These are phyloP conservation scores for Trichoderma hamatum DNA, from an alignment of 2,329 filamentous ascomycete species.

Conservation along the genomic window DNA sequence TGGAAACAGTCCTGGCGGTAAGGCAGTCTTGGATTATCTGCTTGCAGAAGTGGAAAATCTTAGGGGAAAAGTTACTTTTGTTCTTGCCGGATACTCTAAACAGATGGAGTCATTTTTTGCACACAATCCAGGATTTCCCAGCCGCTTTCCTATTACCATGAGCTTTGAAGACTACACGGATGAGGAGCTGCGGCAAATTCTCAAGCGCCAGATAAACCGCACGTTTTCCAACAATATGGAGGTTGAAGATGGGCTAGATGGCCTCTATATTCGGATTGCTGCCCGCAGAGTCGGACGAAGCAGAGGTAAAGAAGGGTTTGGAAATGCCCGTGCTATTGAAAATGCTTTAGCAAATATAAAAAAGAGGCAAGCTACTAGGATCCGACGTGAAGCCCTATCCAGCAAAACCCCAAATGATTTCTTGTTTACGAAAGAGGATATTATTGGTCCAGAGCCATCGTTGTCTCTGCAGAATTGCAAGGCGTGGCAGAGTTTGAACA, in stretches of 20 bases:
- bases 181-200: conserved; percentile 63
- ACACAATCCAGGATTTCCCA: conserved; percentile 72
- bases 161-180: conserved; percentile 72
- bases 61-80: conserved; percentile 68
- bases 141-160: conserved; percentile 67
- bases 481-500: conserved; percentile 61
- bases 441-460: conserved; percentile 70
- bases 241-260: conserved; percentile 59
- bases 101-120: conserved; percentile 78
- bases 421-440: conserved; percentile 64
- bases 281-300: conserved; percentile 62
- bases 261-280: conserved; percentile 67
- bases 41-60: conserved; percentile 74
- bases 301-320: conserved; percentile 68
- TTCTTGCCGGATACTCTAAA: conserved; percentile 73
- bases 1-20: conserved; percentile 59
- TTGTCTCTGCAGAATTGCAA: conserved; percentile 52
- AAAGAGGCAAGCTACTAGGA: conserved; percentile 60
- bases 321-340: conserved; percentile 71
- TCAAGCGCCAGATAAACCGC: conserved; percentile 56
- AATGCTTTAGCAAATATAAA: conserved; percentile 60
- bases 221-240: conserved; percentile 60
- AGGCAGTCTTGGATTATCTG: conserved; percentile 68
- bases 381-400: conserved; percentile 51
- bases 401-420: conserved; percentile 57